Conservation (phyloP, 129 eudicot species). For the Tanacetum coccineum region DNA sequence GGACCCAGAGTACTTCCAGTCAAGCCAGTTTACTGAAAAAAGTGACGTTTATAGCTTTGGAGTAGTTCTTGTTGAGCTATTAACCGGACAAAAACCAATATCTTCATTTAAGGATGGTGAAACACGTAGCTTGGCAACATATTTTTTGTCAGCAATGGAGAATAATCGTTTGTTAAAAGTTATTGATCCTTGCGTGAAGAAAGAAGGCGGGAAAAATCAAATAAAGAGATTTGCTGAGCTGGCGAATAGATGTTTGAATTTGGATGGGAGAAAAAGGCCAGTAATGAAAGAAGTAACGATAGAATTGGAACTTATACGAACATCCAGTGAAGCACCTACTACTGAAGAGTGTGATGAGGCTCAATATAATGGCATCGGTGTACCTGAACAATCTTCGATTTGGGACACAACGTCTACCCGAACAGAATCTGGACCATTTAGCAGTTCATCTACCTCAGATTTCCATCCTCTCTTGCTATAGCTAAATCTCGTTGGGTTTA, state of each 20-base stretch:
- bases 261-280: slow-evolving; percentile 31
- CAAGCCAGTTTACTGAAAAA: no score
- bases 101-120: slow-evolving; percentile 14
- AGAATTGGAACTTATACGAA: slow-evolving; percentile 29
- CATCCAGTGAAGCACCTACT: not conserved
- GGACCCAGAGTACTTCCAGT: slow-evolving; percentile 20
- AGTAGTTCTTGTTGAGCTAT: slow-evolving; percentile 32
- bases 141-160: slow-evolving; percentile 25
- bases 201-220: slow-evolving; percentile 18
- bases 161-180: slow-evolving; percentile 16
- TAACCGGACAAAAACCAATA: slow-evolving; percentile 27
- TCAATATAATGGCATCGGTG: no score
- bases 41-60: slow-evolving; percentile 29
- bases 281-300: slow-evolving; percentile 29
- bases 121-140: slow-evolving; percentile 13
- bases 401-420: no score
- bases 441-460: no score
- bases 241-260: slow-evolving; percentile 24
- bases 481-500: no score
- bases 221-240: slow-evolving; percentile 22
- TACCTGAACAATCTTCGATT: no score
- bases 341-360: no score
- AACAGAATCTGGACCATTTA: no score
- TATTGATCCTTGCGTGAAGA: slow-evolving; percentile 19
- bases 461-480: no score